Base-by-base conservation (phyloP, 768 basidiomycete genomes). In the Tricholoma hemisulphureum region DNA sequence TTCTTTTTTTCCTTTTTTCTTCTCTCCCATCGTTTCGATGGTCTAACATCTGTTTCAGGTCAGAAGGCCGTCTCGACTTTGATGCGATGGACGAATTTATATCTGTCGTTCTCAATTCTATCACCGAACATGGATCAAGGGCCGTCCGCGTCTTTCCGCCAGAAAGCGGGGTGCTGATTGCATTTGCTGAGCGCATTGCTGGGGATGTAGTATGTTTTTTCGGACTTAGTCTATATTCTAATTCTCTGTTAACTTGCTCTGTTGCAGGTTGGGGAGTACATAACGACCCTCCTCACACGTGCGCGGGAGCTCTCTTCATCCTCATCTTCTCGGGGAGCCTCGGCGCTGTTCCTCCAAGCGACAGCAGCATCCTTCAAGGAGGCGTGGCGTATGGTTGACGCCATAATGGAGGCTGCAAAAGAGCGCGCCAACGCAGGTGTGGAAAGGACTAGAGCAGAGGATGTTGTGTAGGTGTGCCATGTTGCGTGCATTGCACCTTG, bases 1-100 rank as follows among this genome's bases (percentile, higher is more conserved):
- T n/a, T 53, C 23, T n/a, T 32, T 2, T 57, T 48, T 18, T 54
- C 34, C 56, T 41, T 53, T 18, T 39, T 14, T 0, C 7, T n/a
- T 2, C 4, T 26, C 28, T 9, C n/a, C n/a, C n/a, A n/a, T n/a
- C n/a, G n/a, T n/a, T n/a, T n/a, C n/a, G n/a, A 26, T 28, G 9
- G n/a, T 34, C 13, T 26, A 53, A 35, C 52, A 23, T 11, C 11
- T 5, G 23, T 56, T 55, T 18, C 63, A 87, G 85, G 43, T 71
- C 74, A 52, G 80, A 83, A n/a, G 75, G 79, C 31, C 74, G 77
- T 37, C 80, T 98, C 31, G 86, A 92, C 68, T 98, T 99, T 68
- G 88, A 87, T 23, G 83, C 96, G 1, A 98, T 99, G 97, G 93
- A 96, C 68, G 81, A 76, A 20, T 98, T 95, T 73, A 94, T 98